phyloP scores from a whole-genome alignment of 1,284 basidiomycete genomes.

The Tremellales sp. region DNA sequence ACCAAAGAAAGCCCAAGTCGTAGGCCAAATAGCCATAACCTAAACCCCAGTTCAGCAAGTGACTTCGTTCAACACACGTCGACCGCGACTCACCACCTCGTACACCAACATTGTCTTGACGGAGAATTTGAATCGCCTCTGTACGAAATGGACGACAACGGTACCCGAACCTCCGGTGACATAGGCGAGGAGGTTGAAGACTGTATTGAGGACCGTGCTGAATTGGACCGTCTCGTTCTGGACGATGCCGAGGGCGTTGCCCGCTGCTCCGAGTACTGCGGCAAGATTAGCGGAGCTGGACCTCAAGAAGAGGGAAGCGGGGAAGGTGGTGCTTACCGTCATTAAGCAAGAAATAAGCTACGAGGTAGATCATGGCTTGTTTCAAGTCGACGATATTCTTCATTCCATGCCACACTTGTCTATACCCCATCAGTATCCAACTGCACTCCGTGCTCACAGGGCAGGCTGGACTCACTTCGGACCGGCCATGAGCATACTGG shows the following conservation, averaged over 20 bases:
- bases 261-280: slow-evolving; percentile 8
- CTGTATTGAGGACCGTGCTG: background rate
- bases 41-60: no score
- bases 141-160: slow-evolving; percentile 10
- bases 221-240: slow-evolving; percentile 8
- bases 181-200: slow-evolving; percentile 5
- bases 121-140: slow-evolving; percentile 12
- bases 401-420: slow-evolving; percentile 10
- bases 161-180: slow-evolving; percentile 12
- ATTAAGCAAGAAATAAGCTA: slow-evolving; percentile 20
- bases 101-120: slow-evolving; percentile 7
- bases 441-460: no score
- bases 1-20: background rate
- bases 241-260: slow-evolving; percentile 8
- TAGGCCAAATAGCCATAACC: background rate
- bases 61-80: no score
- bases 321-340: slow-evolving; percentile 9
- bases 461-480: background rate
- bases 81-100: no score
- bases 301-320: no score
- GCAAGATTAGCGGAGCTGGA: background rate
- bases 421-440: background rate
- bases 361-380: slow-evolving; percentile 13
- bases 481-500: background rate
- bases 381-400: slow-evolving; percentile 10